phyloP scores from a whole-genome alignment of 2,329 filamentous ascomycete genomes.

The Ascochyta lentis region DNA sequence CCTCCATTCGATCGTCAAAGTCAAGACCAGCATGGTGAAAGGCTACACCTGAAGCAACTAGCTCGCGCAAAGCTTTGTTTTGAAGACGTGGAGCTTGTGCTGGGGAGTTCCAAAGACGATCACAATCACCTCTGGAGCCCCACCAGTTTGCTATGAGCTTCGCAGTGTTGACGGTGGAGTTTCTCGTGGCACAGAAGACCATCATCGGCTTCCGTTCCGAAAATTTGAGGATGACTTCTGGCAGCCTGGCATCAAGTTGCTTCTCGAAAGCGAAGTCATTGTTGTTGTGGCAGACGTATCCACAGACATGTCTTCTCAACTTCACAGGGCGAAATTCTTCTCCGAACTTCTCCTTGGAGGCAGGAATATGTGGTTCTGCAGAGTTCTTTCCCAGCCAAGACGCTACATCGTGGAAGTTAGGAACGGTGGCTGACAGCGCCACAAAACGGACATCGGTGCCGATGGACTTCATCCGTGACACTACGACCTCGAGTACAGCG shows the following conservation, averaged over 20 bases:
- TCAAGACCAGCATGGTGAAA: conserved; percentile 84
- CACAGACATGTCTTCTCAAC: conserved; percentile 77
- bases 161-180: conserved; percentile 72
- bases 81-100: conserved; percentile 58
- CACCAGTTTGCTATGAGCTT: conserved; percentile 71
- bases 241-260: conserved; percentile 68
- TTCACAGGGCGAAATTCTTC: conserved; percentile 82
- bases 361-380: conserved; percentile 66
- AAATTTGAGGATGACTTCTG: conserved; percentile 70
- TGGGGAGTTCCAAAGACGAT: conserved; percentile 70
- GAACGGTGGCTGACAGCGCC: conserved; percentile 82
- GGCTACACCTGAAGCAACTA: conserved; percentile 68
- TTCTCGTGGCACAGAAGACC: conserved; percentile 81
- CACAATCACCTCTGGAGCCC: conserved; percentile 56
- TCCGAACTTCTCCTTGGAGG: conserved; percentile 72
- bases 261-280: conserved; percentile 84
- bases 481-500: conserved; percentile 80
- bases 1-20: conserved; percentile 64
- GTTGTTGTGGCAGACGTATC: conserved; percentile 62
- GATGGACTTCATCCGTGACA: conserved; percentile 86
- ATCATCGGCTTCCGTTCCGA: conserved; percentile 77
- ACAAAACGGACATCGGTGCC: conserved; percentile 78
- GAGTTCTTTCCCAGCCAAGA: conserved; percentile 76
- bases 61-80: conserved; percentile 66
- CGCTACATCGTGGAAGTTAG: conserved; percentile 81